These are phyloP conservation scores for Triglochin maritima DNA, from an alignment of 106 monocot genomes.

Conservation along the genomic window DNA sequence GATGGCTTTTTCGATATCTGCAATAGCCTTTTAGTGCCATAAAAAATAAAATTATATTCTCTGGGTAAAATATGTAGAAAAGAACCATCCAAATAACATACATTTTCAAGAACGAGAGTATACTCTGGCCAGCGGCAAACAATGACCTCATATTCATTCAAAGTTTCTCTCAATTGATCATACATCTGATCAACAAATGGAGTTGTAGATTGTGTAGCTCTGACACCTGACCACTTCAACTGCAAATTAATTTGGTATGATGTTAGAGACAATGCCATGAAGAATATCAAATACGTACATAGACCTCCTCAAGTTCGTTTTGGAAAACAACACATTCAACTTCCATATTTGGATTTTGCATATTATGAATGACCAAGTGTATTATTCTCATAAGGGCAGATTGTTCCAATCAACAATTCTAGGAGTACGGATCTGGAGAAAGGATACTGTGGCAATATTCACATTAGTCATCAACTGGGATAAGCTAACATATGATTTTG, in stretches of 20 bases:
- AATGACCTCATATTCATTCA: conserved; percentile 90
- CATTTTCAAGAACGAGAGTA: conserved; percentile 75
- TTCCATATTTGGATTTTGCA: too few relatives aligned
- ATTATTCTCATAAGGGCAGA: too few relatives aligned
- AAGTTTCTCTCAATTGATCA: conserved; percentile 59
- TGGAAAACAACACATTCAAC: too few relatives aligned
- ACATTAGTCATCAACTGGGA: too few relatives aligned
- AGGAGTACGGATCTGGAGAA: too few relatives aligned
- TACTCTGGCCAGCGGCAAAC: conserved; percentile 98
- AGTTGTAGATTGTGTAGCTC: conserved; percentile 76
- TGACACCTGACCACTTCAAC: conserved; percentile 96
- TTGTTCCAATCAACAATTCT: too few relatives aligned
- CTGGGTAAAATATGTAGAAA: not conserved
- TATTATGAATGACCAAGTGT: too few relatives aligned
- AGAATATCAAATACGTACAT: too few relatives aligned
- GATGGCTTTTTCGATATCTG: conserved; percentile 92
- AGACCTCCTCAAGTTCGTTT: too few relatives aligned
- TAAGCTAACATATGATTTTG: too few relatives aligned
- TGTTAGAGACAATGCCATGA: too few relatives aligned
- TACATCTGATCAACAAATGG: conserved; percentile 98
- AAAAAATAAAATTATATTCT: not conserved
- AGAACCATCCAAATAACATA: conserved; percentile 16
- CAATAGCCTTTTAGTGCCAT: conserved; percentile 65
- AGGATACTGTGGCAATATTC: too few relatives aligned
- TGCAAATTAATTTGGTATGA: conserved; percentile 14